Percentiles rank a stretch among this genome's conserved stretches.
Conservation (phyloP, 1,284 basidiomycete genomes). For the Naganishia sp. region DNA sequence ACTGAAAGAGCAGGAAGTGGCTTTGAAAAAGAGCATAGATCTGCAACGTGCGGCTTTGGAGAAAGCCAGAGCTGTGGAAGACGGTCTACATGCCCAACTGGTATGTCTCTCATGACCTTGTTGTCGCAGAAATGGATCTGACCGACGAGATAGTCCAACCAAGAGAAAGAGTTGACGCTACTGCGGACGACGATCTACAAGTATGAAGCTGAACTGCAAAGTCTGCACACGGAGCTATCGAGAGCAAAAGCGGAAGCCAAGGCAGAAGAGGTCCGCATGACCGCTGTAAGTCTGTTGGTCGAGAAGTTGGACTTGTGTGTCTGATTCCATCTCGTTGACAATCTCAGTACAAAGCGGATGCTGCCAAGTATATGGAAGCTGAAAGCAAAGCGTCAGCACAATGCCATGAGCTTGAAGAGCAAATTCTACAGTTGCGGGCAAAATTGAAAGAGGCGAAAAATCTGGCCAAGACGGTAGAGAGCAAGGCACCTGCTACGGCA, state of each 20-base stretch:
- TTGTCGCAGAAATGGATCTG: no score
- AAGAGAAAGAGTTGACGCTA: slow-evolving; percentile 58
- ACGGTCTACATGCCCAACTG: slow-evolving; percentile 61
- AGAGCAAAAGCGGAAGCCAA: slow-evolving; percentile 37
- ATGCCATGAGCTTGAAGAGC: slow-evolving; percentile 31
- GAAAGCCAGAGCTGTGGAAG: slow-evolving; percentile 67
- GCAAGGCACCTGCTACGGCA: slow-evolving; percentile 44
- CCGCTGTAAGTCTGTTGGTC: slow-evolving; percentile 1
- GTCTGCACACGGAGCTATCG: slow-evolving; percentile 40
- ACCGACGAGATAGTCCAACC: slow-evolving; percentile 54
- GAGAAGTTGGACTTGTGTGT: no score
- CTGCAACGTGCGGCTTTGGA: slow-evolving; percentile 79
- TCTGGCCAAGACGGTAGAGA: slow-evolving; percentile 45
- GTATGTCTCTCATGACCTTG: slow-evolving; percentile 54
- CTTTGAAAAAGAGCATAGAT: slow-evolving; percentile 75
- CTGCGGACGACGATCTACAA: slow-evolving; percentile 56
- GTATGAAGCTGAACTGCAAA: slow-evolving; percentile 55
- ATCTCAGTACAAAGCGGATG: slow-evolving; percentile 19
- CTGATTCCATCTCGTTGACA: background rate
- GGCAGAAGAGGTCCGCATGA: slow-evolving; percentile 32
- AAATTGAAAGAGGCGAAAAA: slow-evolving; percentile 36
- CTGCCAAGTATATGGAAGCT: slow-evolving; percentile 26
- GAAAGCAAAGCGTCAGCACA: slow-evolving; percentile 24
- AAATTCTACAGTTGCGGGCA: slow-evolving; percentile 35
- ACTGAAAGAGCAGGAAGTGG: slow-evolving; percentile 66